Conservation (phyloP, 768 basidiomycete species). For the Brasilioporus rufonigricans region DNA sequence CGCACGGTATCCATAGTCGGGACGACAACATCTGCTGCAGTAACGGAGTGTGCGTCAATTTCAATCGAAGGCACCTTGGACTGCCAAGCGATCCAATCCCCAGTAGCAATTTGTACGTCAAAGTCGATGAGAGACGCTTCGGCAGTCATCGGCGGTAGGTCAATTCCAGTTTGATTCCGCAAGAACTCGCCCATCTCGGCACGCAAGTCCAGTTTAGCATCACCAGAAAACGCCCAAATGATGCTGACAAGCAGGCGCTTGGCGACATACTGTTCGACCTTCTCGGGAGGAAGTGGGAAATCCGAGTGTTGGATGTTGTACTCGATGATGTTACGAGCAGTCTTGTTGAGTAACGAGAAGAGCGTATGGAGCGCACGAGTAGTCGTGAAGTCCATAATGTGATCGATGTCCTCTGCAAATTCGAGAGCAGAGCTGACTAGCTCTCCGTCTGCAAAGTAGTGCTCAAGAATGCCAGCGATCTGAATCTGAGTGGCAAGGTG, state of each 20-base stretch:
- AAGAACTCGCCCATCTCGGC: constrained; percentile 89
- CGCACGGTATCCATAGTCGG: constrained; percentile 98
- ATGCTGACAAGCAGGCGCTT: constrained; percentile 89
- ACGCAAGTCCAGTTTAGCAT: constrained; percentile 87
- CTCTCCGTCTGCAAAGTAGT: constrained; percentile 79
- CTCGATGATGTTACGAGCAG: constrained; percentile 87
- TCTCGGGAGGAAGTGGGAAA: constrained; percentile 84
- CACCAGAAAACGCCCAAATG: constrained; percentile 98
- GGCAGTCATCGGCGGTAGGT: constrained; percentile 71
- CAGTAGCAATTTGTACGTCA: constrained; percentile 83
- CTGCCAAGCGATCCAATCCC: constrained; percentile 93
- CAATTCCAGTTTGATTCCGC: constrained; percentile 81
- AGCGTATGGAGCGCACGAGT: constrained; percentile 93
- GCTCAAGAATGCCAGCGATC: constrained; percentile 70
- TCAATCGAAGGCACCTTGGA: constrained; percentile 91
- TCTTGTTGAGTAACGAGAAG: constrained; percentile 97
- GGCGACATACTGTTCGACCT: constrained; percentile 86
- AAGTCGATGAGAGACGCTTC: constrained; percentile 91
- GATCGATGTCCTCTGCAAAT: constrained; percentile 83
- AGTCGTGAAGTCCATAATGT: constrained; percentile 98
- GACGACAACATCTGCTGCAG: constrained; percentile 94
- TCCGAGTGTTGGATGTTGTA: constrained; percentile 95
- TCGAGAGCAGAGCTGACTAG: constrained; percentile 76
- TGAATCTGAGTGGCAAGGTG: constrained; percentile 75
- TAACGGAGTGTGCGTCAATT: constrained; percentile 94